Conservation (phyloP, 1,139 yeast genomes). For the Candida gigantensis region DNA sequence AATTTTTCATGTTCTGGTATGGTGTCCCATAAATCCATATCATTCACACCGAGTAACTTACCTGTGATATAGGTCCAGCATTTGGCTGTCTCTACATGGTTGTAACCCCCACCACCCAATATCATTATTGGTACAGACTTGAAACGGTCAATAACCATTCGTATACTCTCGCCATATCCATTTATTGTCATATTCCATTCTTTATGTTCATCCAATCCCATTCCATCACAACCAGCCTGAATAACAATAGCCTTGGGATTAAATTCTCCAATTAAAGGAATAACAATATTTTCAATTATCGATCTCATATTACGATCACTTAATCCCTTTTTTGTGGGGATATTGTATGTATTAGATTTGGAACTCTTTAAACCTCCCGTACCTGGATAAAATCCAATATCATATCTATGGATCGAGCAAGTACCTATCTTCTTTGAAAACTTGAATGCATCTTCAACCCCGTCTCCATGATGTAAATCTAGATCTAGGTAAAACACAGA, state of each 20-base stretch:
- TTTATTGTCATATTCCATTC: slow-evolving; percentile 70
- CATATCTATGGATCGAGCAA: slow-evolving; percentile 64
- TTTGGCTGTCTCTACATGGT: slow-evolving; percentile 61
- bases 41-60: slow-evolving; percentile 2
- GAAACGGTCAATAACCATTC: slow-evolving; percentile 28
- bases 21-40: slow-evolving; percentile 10
- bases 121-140: slow-evolving; percentile 40
- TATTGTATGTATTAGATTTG: slow-evolving; percentile 43
- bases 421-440: slow-evolving; percentile 59
- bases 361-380: slow-evolving; percentile 48
- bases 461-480: slow-evolving; percentile 82
- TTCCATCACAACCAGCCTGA: slow-evolving; percentile 76
- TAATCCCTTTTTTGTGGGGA: slow-evolving; percentile 62
- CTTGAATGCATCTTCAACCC: slow-evolving; percentile 67
- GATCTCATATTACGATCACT: slow-evolving; percentile 42
- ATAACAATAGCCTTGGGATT: slow-evolving; percentile 58
- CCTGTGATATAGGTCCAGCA: slow-evolving; percentile 61
- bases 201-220: slow-evolving; percentile 52
- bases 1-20: slow-evolving; percentile 54
- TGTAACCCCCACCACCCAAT: slow-evolving; percentile 82
- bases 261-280: slow-evolving; percentile 40
- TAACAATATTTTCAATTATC: slow-evolving; percentile 42
- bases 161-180: slow-evolving; percentile 46
- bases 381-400: slow-evolving; percentile 73
- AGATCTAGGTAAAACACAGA: slow-evolving; percentile 65